These are phyloP conservation scores for Colletotrichum sp. DNA, from an alignment of 2,329 filamentous ascomycete genomes.

Conservation along the genomic window DNA sequence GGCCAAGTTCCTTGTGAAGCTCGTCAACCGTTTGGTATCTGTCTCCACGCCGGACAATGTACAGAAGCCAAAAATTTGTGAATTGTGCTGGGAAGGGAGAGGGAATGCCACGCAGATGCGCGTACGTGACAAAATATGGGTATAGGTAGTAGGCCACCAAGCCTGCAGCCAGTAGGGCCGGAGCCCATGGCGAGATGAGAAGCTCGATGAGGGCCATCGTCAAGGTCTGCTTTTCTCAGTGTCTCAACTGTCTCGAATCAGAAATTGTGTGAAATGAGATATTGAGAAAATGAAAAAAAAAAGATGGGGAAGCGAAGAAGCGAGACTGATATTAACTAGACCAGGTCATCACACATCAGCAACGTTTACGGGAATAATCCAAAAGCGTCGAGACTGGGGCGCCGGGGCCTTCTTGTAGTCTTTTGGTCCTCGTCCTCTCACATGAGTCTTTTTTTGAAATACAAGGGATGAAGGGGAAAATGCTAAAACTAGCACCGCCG, in stretches of 20 bases:
- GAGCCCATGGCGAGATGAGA: conserved; percentile 16
- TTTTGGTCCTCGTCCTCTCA: not conserved
- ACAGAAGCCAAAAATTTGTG: conserved; percentile 81
- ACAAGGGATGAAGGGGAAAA: not conserved
- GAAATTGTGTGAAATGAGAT: not conserved
- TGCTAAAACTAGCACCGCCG: not conserved
- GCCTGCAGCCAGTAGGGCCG: not conserved
- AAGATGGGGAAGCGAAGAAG: not conserved
- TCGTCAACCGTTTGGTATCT: conserved; percentile 70
- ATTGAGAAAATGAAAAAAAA: not conserved
- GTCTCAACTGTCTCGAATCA: not conserved
- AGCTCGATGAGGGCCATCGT: conserved; percentile 13
- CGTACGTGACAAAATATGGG: conserved; percentile 62
- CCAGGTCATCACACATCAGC: not conserved
- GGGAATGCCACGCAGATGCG: conserved; percentile 58
- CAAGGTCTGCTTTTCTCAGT: not conserved
- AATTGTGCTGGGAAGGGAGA: conserved; percentile 68
- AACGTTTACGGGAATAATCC: not conserved
- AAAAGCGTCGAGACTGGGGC: not conserved
- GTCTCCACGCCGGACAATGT: conserved; percentile 66
- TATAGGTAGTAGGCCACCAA: conserved; percentile 40
- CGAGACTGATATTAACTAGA: not conserved
- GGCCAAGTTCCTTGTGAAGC: conserved; percentile 76
- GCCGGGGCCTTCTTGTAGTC: not conserved
- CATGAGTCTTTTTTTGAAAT: not conserved